Evolutionary conservation across 257 asterid species (phyloP).

Genomic region (Solanum neorickii): DNA sequence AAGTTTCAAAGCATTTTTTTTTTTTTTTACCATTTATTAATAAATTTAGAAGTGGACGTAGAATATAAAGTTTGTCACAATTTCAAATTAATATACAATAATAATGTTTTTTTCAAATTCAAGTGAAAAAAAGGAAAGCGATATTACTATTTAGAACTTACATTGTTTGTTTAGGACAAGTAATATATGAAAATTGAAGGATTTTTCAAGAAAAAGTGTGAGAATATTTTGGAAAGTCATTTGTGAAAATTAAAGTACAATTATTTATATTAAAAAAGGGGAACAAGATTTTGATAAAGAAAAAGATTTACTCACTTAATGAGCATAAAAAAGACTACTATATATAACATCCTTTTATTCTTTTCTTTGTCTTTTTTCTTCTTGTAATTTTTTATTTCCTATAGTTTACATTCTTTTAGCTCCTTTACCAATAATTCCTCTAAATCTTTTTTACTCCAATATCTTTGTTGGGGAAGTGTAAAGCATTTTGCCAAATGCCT

Average conservation of each 20-base stretch:
- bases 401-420: not conserved
- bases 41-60: not conserved
- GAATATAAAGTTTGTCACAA: not conserved
- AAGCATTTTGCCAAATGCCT: not conserved
- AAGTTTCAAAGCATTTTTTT: not conserved
- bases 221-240: not conserved
- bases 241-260: not conserved
- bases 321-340: not conserved
- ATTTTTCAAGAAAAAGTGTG: not conserved
- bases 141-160: not conserved
- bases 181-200: not conserved
- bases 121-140: not conserved
- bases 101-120: not conserved
- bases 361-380: slow-evolving; percentile 12
- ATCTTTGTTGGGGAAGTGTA: slow-evolving; percentile 20
- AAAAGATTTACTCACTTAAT: not conserved
- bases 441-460: not conserved
- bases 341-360: slow-evolving; percentile 2
- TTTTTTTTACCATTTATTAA: not conserved
- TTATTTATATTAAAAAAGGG: not conserved
- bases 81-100: not conserved
- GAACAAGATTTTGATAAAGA: not conserved
- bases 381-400: slow-evolving; percentile 11
- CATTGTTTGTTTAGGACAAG: not conserved
- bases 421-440: not conserved